Percentiles rank a stretch among this genome's conserved stretches.
phyloP scores from a whole-genome alignment of 2,329 filamentous ascomycete species.

The Stemphylium lycopersici region DNA sequence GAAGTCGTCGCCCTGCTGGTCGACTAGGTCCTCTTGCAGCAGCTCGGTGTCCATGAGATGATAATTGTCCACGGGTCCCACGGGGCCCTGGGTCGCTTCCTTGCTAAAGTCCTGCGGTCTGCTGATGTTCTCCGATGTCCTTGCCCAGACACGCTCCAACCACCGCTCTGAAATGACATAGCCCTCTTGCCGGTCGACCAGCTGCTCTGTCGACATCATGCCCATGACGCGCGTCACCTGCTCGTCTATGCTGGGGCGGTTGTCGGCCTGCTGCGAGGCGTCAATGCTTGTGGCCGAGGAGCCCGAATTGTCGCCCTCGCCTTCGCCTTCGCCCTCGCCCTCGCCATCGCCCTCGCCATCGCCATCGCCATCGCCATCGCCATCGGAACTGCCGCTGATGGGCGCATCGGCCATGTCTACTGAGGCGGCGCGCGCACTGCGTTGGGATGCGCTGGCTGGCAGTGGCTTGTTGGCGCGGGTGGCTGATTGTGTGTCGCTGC shows the following conservation, averaged over 20 bases:
- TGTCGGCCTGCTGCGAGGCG: conserved; percentile 20
- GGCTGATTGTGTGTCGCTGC: conserved; percentile 33
- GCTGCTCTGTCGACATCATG: conserved; percentile 61
- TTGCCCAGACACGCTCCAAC: conserved; percentile 61
- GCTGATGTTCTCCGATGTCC: conserved; percentile 40
- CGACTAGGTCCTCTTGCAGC: conserved; percentile 32
- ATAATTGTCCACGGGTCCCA: conserved; percentile 86
- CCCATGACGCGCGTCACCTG: conserved; percentile 77
- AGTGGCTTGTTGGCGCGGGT: conserved; percentile 36
- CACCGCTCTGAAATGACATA: conserved; percentile 81
- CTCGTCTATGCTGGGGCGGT: conserved; percentile 57
- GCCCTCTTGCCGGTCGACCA: conserved; percentile 71
- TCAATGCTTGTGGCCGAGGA: conserved; percentile 26
- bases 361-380: conserved; percentile 38
- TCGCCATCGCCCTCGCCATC: conserved; percentile 37
- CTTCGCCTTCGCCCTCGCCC: conserved; percentile 38
- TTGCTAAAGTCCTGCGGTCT: conserved; percentile 62
- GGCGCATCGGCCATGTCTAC: conserved; percentile 53
- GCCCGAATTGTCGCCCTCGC: conserved; percentile 26
- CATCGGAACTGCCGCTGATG: conserved; percentile 37
- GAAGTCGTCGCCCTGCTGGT: conserved; percentile 60
- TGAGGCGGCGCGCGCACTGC: conserved; percentile 46
- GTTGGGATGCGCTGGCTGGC: conserved; percentile 20
- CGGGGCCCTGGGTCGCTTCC: conserved; percentile 64
- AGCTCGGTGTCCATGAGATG: conserved; percentile 62